Conservation (phyloP, 208 protist genomes). For the Trypanosoma brucei region DNA sequence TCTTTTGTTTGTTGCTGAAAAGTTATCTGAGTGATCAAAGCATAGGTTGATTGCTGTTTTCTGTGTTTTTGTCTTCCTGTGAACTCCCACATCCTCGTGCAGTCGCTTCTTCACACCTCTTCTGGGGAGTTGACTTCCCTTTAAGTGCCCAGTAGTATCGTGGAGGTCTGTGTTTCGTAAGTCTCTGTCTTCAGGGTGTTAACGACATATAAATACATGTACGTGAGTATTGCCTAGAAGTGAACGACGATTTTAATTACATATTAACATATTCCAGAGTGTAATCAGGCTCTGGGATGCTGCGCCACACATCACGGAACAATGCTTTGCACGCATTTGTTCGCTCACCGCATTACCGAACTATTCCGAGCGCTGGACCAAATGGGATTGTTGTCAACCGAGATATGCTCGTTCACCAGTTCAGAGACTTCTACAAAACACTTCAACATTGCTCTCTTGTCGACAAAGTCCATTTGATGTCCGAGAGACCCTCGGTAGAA, state of each 20-base stretch:
- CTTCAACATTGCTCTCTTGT: constrained; percentile 84
- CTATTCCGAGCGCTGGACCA: constrained; percentile 70
- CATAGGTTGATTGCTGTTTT: no score
- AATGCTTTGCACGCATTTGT: constrained; percentile 80
- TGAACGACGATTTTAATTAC: no score
- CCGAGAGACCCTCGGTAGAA: constrained; percentile 68
- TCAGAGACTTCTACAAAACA: constrained; percentile 85
- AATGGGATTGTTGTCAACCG: constrained; percentile 87
- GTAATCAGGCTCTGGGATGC: constrained; percentile 11
- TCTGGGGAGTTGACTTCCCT: no score
- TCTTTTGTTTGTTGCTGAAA: not conserved
- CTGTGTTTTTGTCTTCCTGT: no score
- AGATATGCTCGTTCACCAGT: constrained; percentile 85
- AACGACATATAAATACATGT: no score
- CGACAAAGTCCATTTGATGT: constrained; percentile 89
- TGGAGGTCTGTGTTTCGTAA: no score
- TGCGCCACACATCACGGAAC: constrained; percentile 18
- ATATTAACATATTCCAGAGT: not conserved
- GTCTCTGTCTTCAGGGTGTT: no score
- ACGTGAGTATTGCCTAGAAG: no score
- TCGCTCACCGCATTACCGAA: constrained; percentile 77
- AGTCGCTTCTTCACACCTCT: no score
- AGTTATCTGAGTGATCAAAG: no score
- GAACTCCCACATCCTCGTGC: no score
- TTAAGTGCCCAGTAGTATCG: no score